A percentile compares a stretch with the other conserved stretches of the same genome.
phyloP scores from a whole-genome alignment of 257 asterid genomes.

The Solanum pimpinellifolium region DNA sequence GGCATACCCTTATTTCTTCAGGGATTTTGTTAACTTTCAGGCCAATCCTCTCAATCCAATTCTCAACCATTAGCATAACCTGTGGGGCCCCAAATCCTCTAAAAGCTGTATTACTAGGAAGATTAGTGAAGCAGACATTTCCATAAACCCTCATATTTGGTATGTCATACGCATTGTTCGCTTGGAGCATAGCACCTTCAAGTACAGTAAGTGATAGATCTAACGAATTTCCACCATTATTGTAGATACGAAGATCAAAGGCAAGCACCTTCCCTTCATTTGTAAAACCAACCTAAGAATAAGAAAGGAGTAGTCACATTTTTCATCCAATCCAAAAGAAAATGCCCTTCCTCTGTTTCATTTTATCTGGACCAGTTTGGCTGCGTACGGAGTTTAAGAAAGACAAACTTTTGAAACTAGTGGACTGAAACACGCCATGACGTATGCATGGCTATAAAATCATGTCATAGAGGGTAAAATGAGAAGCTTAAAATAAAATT shows the following conservation, averaged over 20 bases:
- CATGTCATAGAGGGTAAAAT: neutral
- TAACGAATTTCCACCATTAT: slow-evolving; percentile 84
- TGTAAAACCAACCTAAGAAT: slow-evolving; percentile 70
- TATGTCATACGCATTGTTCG: slow-evolving; percentile 82
- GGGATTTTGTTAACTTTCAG: slow-evolving; percentile 70
- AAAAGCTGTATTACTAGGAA: slow-evolving; percentile 93
- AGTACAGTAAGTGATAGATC: slow-evolving; percentile 88
- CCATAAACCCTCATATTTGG: slow-evolving; percentile 77
- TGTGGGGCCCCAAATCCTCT: slow-evolving; percentile 99
- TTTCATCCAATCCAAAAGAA: slow-evolving; percentile 1
- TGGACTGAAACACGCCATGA: neutral
- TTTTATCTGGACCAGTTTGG: neutral
- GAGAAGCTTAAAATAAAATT: neutral
- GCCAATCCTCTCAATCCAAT: slow-evolving; percentile 89
- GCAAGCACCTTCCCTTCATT: slow-evolving; percentile 81
- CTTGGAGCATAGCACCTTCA: slow-evolving; percentile 92
- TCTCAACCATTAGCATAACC: slow-evolving; percentile 89
- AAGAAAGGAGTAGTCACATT: neutral
- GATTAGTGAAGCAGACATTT: slow-evolving; percentile 80
- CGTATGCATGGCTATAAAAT: neutral
- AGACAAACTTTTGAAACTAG: neutral
- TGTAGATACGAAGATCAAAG: slow-evolving; percentile 75
- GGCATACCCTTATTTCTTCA: slow-evolving; percentile 75
- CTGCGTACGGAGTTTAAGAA: neutral
- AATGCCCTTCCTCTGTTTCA: neutral